Evolutionary conservation across 2,329 filamentous ascomycete species (phyloP), one percentile per base, ranked within the genome.

Genomic region (Penicillium sp.): DNA sequence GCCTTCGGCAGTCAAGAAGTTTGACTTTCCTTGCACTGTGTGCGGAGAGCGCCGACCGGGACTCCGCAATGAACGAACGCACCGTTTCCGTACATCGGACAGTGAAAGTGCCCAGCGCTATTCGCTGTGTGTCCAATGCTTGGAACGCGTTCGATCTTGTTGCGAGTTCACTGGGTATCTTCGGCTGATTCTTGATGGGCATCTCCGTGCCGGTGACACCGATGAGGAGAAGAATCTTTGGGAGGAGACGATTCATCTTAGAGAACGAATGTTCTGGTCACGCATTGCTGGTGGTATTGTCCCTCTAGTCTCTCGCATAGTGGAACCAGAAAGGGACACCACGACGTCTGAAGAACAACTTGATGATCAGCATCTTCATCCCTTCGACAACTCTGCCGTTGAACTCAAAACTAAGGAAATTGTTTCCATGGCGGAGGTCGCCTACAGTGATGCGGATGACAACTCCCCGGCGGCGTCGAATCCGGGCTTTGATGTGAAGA

Each of bases 251-350:
- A 84, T 95, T 8, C 79, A 84, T 18, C 66, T 96, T 32, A 76
- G 92, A 34, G 92, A 98, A 62, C 82, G 90, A 52, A 95, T 98
- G 84, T 98, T 98, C 61, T 98, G 92, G 92, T 80, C 85, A 34
- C 78, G 92, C 38, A 79, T 98, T 35, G 90, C 90, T 16, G 92
- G 89, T 17, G 92, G 92, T 10, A 87, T 98, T 2, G 69, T 96
- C 9, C 92, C 90, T 1, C 71, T 76, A 9, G 69, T 70, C 34
- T 48, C 69, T 16, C 51, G 47, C 9, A 30, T 43, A 17, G 53
- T 44, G n/a, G n/a, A 32, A 32, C 12, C 14, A 17, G 17, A 23
- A 17, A n/a, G 22, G 30, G 14, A 9, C 30, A 11, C 17, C 29
- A 20, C 28, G 27, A 6, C 29, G 31, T 13, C 10, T 17, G 10